These are phyloP conservation scores for Mycena epipterygia DNA, from an alignment of 768 basidiomycete genomes.

Conservation along the genomic window DNA sequence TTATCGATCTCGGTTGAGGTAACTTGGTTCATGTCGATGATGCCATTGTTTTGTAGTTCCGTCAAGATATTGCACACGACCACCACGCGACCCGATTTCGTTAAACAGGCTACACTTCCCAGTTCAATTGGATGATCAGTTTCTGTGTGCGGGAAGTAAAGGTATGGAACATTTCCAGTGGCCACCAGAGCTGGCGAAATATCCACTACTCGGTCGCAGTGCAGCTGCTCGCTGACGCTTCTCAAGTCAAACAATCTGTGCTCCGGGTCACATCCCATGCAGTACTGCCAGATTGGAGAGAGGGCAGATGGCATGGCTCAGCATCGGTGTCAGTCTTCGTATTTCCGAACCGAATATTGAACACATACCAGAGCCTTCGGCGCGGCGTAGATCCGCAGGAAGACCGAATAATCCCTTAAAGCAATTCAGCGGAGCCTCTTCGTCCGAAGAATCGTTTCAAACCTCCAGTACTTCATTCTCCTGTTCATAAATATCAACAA, in stretches of 20 bases:
- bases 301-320: background rate
- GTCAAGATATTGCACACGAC: background rate
- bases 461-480: background rate
- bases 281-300: background rate
- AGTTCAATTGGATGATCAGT: background rate
- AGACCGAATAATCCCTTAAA: background rate
- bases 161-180: background rate
- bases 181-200: background rate
- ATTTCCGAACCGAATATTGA: background rate
- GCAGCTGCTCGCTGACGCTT: background rate
- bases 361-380: background rate
- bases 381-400: background rate
- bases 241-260: background rate
- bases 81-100: background rate
- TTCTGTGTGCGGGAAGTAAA: background rate
- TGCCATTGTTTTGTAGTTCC: background rate
- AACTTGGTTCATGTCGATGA: background rate
- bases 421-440: background rate
- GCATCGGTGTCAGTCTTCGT: background rate
- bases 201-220: background rate
- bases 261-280: background rate
- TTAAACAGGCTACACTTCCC: background rate
- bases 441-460: background rate
- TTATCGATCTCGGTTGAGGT: background rate
- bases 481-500: background rate